Evolutionary conservation across 306 rosid genomes (phyloP).

Genomic region (Rosa persica): DNA sequence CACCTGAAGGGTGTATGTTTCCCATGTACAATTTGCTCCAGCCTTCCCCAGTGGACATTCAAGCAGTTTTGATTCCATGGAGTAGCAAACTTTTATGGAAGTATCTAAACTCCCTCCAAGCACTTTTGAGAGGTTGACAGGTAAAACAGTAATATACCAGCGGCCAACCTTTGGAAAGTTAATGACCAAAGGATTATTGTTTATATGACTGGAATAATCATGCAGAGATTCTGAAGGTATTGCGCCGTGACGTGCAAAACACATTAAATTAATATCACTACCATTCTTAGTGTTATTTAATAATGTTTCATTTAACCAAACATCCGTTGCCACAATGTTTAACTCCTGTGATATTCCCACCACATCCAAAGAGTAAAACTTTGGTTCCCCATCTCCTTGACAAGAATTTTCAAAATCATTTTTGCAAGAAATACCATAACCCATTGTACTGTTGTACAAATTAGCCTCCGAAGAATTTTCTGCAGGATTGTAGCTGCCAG

Average conservation of each 20-base stretch:
- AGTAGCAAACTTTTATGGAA: slow-evolving; percentile 57
- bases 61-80: slow-evolving; percentile 62
- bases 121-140: slow-evolving; percentile 48
- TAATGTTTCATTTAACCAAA: slow-evolving; percentile 46
- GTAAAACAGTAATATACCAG: slow-evolving; percentile 61
- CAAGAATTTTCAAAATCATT: slow-evolving; percentile 52
- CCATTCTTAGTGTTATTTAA: slow-evolving; percentile 36
- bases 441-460: slow-evolving; percentile 35
- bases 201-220: slow-evolving; percentile 69
- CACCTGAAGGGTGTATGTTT: slow-evolving; percentile 79
- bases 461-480: slow-evolving; percentile 31
- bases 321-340: slow-evolving; percentile 49
- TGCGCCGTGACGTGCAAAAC: slow-evolving; percentile 83
- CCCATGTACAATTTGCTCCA: slow-evolving; percentile 76
- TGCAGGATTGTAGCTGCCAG: slow-evolving; percentile 30
- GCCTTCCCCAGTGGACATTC: slow-evolving; percentile 79
- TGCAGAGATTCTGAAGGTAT: slow-evolving; percentile 64
- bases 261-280: slow-evolving; percentile 49
- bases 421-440: slow-evolving; percentile 55
- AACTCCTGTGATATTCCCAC: slow-evolving; percentile 63
- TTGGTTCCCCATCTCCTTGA: slow-evolving; percentile 51
- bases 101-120: slow-evolving; percentile 40
- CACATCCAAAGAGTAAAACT: slow-evolving; percentile 62
- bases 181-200: slow-evolving; percentile 55
- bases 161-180: slow-evolving; percentile 71